These are phyloP conservation scores for Alternaria sp. DNA, from an alignment of 2,329 filamentous ascomycete species.

Conservation along the genomic window DNA sequence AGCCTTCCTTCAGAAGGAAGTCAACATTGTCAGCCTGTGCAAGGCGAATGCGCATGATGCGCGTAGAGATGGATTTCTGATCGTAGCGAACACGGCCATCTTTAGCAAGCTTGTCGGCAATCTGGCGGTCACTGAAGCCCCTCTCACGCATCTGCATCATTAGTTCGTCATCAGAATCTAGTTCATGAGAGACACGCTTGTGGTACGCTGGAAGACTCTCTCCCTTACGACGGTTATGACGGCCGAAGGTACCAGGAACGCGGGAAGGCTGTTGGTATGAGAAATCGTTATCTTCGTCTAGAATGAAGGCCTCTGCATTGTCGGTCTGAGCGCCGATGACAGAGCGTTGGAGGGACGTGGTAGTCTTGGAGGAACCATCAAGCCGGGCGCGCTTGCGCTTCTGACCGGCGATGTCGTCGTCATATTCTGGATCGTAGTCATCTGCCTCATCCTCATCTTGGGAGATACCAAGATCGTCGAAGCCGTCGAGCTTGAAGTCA, in stretches of 20 bases:
- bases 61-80: slow-evolving; percentile 58
- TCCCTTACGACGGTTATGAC: slow-evolving; percentile 34
- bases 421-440: slow-evolving; percentile 15
- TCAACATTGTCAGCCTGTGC: slow-evolving; percentile 56
- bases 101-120: slow-evolving; percentile 53
- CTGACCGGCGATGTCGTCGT: slow-evolving; percentile 11
- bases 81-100: slow-evolving; percentile 56
- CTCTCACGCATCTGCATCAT: slow-evolving; percentile 55
- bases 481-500: slow-evolving; percentile 30
- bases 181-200: slow-evolving; percentile 53
- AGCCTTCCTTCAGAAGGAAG: slow-evolving; percentile 55
- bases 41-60: slow-evolving; percentile 56
- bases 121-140: slow-evolving; percentile 55
- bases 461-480: slow-evolving; percentile 14
- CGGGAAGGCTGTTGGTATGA: slow-evolving; percentile 19
- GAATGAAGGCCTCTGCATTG: slow-evolving; percentile 30
- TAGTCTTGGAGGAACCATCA: slow-evolving; percentile 8
- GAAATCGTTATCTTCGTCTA: slow-evolving; percentile 27
- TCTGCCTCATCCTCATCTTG: slow-evolving; percentile 16
- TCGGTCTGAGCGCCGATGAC: slow-evolving; percentile 18
- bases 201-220: slow-evolving; percentile 51
- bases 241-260: slow-evolving; percentile 35
- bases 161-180: slow-evolving; percentile 59
- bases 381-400: slow-evolving; percentile 30
- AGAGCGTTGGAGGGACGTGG: slow-evolving; percentile 17